Base-by-base conservation (phyloP, 1,284 basidiomycete species). In the Stygiomarasmius scandens region DNA sequence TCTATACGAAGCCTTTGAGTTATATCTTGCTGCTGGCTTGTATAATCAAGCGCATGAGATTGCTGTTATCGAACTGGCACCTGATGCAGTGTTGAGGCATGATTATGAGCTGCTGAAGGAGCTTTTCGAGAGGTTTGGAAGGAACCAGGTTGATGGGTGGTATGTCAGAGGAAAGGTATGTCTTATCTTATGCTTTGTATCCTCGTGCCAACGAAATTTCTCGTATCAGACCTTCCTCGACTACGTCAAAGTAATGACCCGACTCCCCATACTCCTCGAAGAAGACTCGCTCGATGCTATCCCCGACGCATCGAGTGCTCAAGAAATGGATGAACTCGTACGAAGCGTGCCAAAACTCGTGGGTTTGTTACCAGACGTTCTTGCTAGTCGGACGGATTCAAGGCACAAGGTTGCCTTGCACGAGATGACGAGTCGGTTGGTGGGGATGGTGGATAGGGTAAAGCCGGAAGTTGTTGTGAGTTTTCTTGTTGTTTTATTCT, bases 61-160 rank as follows among this genome's bases (percentile, higher is more conserved):
- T 22, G 92, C 92, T 1, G 80, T 95, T 27, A 73, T 79, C 5
- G 87, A 95, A 62, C 83, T 99, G n/a, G 93, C 93, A 8, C 93
- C 95, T 1, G 96, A 98, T 65, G 93, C 91, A 0, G 79, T 98
- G 54, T 80, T 98, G 46, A 82, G 92, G 9, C 83, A 87, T 50
- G 96, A 98, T 71, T 72, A 88, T 8, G 81, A 79, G 1, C 75
- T 96, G 8, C 75, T 98, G n/a, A 77, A 78, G 34, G 79, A 80
- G n/a, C 70, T 98, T 11, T 92, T 98, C 64, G 76, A 76, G 47
- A 80, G 81, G 1, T 87, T 98, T 63, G 79, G 79, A 27, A 81
- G 80, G 14, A 24, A 53, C 32, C 47, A 38, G 12, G 83, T 95
- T 1, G 82, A 84, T 27, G 85, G 85, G 1, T 96, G 93, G 92